Evolutionary conservation across 768 basidiomycete genomes (phyloP).

Genomic region (Boletus rubropictus): DNA sequence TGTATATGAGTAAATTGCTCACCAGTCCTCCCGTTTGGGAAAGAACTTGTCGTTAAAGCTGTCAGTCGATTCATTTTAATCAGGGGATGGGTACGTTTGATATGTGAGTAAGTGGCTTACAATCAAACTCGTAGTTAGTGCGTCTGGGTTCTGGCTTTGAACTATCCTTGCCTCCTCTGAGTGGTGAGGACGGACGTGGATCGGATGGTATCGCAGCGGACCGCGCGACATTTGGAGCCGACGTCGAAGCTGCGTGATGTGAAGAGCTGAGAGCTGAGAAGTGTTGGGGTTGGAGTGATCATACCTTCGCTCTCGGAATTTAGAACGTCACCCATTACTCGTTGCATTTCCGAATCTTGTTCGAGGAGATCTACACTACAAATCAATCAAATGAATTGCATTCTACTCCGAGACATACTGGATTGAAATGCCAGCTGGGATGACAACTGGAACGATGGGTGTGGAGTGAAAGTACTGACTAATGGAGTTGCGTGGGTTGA

Average conservation of each 20-base stretch:
- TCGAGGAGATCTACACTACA: slow-evolving; percentile 52
- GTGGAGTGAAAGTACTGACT: slow-evolving; percentile 50
- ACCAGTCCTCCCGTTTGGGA: slow-evolving; percentile 14
- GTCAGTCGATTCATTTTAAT: background rate
- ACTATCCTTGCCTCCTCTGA: slow-evolving; percentile 1
- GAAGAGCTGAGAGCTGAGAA: background rate
- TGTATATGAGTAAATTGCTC: slow-evolving; percentile 15
- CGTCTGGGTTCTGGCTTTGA: slow-evolving; percentile 6
- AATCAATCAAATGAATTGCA: slow-evolving; percentile 1
- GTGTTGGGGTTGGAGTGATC: background rate
- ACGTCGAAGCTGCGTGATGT: slow-evolving; percentile 12
- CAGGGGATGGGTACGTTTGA: background rate
- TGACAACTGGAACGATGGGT: slow-evolving; percentile 49
- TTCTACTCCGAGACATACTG: slow-evolving; percentile 36
- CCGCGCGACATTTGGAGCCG: slow-evolving; percentile 4
- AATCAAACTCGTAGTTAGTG: slow-evolving; percentile 10
- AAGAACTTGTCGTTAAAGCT: slow-evolving; percentile 30
- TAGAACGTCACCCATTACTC: slow-evolving; percentile 50
- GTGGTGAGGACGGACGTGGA: slow-evolving; percentile 14
- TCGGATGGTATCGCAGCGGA: slow-evolving; percentile 3
- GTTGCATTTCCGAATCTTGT: slow-evolving; percentile 68
- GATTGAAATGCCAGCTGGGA: slow-evolving; percentile 47
- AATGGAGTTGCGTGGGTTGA: slow-evolving; percentile 39
- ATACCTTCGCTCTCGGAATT: slow-evolving; percentile 43
- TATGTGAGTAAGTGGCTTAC: slow-evolving; percentile 11